phyloP scores from a whole-genome alignment of 2,329 filamentous ascomycete species.

The Botrytis squamosa region DNA sequence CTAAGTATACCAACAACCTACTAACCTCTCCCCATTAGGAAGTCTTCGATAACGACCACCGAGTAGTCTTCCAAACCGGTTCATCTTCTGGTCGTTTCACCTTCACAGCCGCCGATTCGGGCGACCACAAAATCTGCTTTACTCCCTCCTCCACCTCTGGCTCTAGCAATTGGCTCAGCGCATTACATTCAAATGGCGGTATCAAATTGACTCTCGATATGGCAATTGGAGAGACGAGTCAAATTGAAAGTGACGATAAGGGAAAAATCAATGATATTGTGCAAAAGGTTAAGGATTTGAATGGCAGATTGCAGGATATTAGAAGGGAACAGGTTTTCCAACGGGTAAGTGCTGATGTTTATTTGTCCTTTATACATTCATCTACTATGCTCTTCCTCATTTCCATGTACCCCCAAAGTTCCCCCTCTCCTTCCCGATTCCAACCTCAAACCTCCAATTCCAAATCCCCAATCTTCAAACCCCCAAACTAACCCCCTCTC shows the following conservation, averaged over 20 bases:
- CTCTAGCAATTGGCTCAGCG: slow-evolving; percentile 69
- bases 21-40: slow-evolving; percentile 52
- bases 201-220: slow-evolving; percentile 86
- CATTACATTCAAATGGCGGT: slow-evolving; percentile 64
- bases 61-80: slow-evolving; percentile 85
- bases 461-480: neutral
- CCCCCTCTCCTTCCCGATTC: neutral
- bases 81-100: slow-evolving; percentile 79
- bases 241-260: slow-evolving; percentile 93
- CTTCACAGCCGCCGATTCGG: slow-evolving; percentile 91
- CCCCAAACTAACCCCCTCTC: slow-evolving; percentile 19
- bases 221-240: slow-evolving; percentile 89
- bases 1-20: neutral
- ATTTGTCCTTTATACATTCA: neutral
- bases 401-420: neutral
- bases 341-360: slow-evolving; percentile 56
- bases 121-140: slow-evolving; percentile 95
- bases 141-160: slow-evolving; percentile 74
- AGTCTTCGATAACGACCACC: slow-evolving; percentile 96
- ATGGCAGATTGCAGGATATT: slow-evolving; percentile 82
- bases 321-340: slow-evolving; percentile 95
- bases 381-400: neutral
- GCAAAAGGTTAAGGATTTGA: slow-evolving; percentile 84
- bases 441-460: neutral
- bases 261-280: slow-evolving; percentile 87